Percentiles rank a stretch among this genome's conserved stretches.
phyloP scores from a whole-genome alignment of 2,329 filamentous ascomycete species.

The Clonostachys rhizophaga region DNA sequence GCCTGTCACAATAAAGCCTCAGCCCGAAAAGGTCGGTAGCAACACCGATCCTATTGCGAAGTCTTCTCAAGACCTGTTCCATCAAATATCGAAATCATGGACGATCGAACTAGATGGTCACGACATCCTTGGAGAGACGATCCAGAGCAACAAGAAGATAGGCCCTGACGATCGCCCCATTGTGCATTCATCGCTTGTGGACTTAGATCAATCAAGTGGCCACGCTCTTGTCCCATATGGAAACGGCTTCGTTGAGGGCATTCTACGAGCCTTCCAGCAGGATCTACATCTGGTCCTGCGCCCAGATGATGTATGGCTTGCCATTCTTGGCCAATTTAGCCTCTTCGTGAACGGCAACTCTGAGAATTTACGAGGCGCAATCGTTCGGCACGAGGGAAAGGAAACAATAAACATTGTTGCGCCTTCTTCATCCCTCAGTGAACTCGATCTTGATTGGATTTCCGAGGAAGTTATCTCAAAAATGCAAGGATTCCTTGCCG shows the following conservation, averaged over 20 bases:
- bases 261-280: conserved; percentile 30
- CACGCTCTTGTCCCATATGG: not conserved
- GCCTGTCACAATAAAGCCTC: not conserved
- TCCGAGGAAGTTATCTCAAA: conserved; percentile 5
- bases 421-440: not conserved
- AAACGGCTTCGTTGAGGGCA: conserved; percentile 32
- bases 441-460: not conserved
- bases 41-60: not conserved
- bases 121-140: no score
- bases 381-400: conserved; percentile 33
- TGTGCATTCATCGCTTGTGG: not conserved
- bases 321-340: conserved; percentile 42
- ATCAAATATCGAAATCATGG: no score
- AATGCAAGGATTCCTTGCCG: conserved; percentile 33
- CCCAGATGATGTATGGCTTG: conserved; percentile 48
- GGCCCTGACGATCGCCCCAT: not conserved
- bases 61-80: not conserved
- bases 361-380: conserved; percentile 32
- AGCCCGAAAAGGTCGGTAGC: not conserved
- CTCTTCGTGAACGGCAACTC: conserved; percentile 39
- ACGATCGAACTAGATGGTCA: no score
- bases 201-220: not conserved
- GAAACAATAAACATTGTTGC: conserved; percentile 4
- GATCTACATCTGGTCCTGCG: conserved; percentile 40
- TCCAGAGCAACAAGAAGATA: no score